Evolutionary conservation across 2,329 filamentous ascomycete species (phyloP).

Genomic region (Cadophora sp.): DNA sequence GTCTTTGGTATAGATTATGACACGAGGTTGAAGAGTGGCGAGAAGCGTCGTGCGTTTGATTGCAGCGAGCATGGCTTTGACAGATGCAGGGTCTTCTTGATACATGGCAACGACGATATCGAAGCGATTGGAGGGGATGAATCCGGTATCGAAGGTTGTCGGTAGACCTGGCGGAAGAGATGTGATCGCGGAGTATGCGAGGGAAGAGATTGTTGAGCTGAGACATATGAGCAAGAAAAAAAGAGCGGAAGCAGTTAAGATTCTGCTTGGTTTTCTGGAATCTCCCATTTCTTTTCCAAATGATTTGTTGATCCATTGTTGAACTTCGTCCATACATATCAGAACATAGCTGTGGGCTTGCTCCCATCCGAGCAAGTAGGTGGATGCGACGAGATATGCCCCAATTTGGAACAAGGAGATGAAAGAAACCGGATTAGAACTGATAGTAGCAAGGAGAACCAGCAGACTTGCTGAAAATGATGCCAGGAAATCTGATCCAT

Average conservation of each 20-base stretch:
- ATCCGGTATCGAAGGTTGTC: conserved; percentile 31
- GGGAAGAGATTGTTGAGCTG: conserved; percentile 8
- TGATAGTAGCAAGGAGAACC: conserved; percentile 29
- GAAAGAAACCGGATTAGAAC: conserved; percentile 29
- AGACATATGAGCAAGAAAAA: conserved; percentile 21
- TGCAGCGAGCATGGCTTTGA: conserved; percentile 34
- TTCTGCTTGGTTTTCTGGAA: conserved; percentile 23
- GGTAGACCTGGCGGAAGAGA: conserved; percentile 21
- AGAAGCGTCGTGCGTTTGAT: conserved; percentile 37
- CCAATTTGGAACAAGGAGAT: conserved; percentile 34
- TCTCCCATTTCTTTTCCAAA: neutral
- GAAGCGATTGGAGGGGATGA: conserved; percentile 33
- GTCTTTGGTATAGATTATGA: conserved; percentile 42
- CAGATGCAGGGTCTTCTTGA: conserved; percentile 33
- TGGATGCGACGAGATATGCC: conserved; percentile 28
- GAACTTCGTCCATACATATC: conserved; percentile 7
- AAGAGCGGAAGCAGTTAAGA: conserved; percentile 19
- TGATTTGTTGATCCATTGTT: conserved; percentile 20
- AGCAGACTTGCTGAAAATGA: conserved; percentile 30
- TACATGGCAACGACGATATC: conserved; percentile 43
- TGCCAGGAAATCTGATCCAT: conserved; percentile 21
- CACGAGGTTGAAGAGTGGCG: conserved; percentile 27
- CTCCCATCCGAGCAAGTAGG: conserved; percentile 26
- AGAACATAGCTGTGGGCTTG: conserved; percentile 25
- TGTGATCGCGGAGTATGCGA: conserved; percentile 21